Evolutionary conservation across 495 filamentous ascomycete genomes (phyloP), one percentile per base, ranked within the genome.

Genomic region (Hypoxylon lienhwacheense): DNA sequence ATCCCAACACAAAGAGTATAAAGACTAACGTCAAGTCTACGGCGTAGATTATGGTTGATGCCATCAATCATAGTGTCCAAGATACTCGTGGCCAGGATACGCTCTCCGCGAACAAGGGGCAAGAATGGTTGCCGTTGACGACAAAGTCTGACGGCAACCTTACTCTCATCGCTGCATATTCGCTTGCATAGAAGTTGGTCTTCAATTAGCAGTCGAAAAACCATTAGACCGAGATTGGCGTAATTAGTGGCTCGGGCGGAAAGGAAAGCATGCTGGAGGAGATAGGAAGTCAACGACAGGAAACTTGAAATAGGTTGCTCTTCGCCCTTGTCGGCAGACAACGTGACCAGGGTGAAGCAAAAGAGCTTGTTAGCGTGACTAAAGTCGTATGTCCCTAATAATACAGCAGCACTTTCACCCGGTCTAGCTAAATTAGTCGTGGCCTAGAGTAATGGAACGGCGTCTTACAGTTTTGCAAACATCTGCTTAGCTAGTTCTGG

Each of bases 281-380:
- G 78, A 68, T 97, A 98, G 3, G 92, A 97, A 4, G 88, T 88
- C 16, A 96, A 70, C 0, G 95, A 97, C 31, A 97, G 75, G 68
- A 93, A 95, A 56, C 80, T 80, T 12, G 85, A 81, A 49, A 98
- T 86, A 0, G 93, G 88, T 1, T 86, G 77, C 61, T 95, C 84
- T 37, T 85, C 76, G 28, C 77, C 80, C 63, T 88, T 87, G 24
- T 80, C 77, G 24, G 84, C 79, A 1, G 81, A 62, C 16, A 82
- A 67, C 7, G 83, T 82, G 41, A 96, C 81, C 26, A 98, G 69
- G 59, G 87, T 91, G 62, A 86, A 86, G 70, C 89, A 92, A 69
- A 97, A 97, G 15, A 97, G 79, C 71, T 96, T 97, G 77, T 97
- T 98, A 8, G 92, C 85, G 70, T 91, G 87, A 17, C 82, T 85